Evolutionary conservation across 441 rosid species (phyloP).

Genomic region (Eruca vesicaria): DNA sequence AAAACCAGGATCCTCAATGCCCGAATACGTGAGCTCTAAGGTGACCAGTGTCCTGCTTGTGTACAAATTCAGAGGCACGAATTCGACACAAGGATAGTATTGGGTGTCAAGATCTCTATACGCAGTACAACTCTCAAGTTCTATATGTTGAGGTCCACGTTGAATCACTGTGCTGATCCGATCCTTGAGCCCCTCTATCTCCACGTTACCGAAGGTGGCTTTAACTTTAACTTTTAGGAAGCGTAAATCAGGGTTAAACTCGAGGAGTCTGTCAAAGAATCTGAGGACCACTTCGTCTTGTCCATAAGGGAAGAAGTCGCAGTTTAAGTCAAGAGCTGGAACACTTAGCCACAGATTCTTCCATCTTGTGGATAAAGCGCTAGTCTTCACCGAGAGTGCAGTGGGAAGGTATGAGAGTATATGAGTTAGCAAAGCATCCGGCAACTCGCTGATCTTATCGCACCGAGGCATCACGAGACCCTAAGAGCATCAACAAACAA

Average conservation of each 20-base stretch:
- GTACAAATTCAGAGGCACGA: not conserved
- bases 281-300: not conserved
- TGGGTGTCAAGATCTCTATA: not conserved
- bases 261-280: not conserved
- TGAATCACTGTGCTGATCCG: not conserved
- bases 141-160: not conserved
- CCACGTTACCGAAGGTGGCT: too few relatives aligned
- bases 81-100: not conserved
- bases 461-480: not conserved
- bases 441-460: not conserved
- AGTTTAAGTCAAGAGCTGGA: not conserved
- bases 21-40: not conserved
- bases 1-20: not conserved
- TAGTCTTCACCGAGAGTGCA: not conserved
- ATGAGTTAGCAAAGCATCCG: not conserved
- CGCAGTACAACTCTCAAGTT: not conserved
- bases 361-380: constrained; percentile 2
- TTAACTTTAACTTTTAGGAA: not conserved
- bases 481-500: not conserved
- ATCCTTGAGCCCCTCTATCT: not conserved
- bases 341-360: not conserved
- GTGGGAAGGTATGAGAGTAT: constrained; percentile 19
- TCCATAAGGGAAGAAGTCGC: not conserved
- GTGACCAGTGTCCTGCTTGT: not conserved
- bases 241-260: not conserved